Conservation (phyloP, 2,329 filamentous ascomycete species). For the Venturia oleaginea region DNA sequence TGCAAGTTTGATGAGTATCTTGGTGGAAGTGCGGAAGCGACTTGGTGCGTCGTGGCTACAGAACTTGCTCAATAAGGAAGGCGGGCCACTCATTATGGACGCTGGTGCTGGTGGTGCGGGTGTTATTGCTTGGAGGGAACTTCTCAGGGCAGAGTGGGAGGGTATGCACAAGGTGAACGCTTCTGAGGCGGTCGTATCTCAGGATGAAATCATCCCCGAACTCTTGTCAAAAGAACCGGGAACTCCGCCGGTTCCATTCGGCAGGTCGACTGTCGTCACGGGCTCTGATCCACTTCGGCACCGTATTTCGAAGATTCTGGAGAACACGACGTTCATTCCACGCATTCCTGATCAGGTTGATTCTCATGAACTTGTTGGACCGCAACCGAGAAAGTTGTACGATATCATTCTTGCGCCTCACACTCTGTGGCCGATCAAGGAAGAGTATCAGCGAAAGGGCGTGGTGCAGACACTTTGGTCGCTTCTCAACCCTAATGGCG, state of each 20-base stretch:
- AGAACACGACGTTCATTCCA: conserved; percentile 87
- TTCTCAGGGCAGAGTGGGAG: conserved; percentile 75
- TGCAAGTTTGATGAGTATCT: conserved; percentile 54
- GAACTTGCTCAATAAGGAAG: conserved; percentile 49
- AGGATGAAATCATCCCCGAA: conserved; percentile 24
- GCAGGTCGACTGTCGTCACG: conserved; percentile 72
- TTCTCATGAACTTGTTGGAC: conserved; percentile 31
- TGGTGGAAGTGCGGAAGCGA: conserved; percentile 66
- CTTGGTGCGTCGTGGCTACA: conserved; percentile 64
- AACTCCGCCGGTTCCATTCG: conserved; percentile 43
- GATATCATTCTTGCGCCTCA: conserved; percentile 89
- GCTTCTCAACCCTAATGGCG: conserved; percentile 72
- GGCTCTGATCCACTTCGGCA: conserved; percentile 66
- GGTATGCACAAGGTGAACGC: conserved; percentile 39
- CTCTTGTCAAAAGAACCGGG: conserved; percentile 29
- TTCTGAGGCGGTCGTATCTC: conserved; percentile 11
- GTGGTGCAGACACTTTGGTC: conserved; percentile 85
- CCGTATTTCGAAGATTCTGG: conserved; percentile 65
- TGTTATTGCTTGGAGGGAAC: conserved; percentile 65
- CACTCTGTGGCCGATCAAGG: conserved; percentile 63
- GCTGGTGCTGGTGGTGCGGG: conserved; percentile 66
- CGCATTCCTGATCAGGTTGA: conserved; percentile 74
- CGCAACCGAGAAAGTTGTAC: conserved; percentile 59
- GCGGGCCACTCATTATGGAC: conserved; percentile 61
- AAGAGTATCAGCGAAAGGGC: conserved; percentile 67